Evolutionary conservation across 257 asterid species (phyloP).

Genomic region (Anisodus tanguticus): DNA sequence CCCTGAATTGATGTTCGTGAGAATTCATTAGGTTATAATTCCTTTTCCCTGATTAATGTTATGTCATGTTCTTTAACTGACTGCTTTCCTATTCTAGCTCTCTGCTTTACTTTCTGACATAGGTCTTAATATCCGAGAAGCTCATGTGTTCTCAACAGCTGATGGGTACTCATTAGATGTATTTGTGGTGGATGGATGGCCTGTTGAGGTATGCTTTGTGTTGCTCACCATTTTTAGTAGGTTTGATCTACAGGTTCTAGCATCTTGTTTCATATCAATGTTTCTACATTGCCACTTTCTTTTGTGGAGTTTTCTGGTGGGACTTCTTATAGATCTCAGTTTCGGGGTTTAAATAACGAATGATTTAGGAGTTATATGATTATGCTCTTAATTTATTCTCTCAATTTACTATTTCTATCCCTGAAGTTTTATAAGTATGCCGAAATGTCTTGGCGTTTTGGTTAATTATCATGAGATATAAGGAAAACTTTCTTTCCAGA

Average conservation of each 20-base stretch:
- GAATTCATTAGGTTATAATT: not conserved
- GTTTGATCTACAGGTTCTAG: slow-evolving; percentile 24
- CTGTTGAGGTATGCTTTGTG: slow-evolving; percentile 78
- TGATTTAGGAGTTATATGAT: not conserved
- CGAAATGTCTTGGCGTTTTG: not conserved
- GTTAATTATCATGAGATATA: not conserved
- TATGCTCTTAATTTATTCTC: not conserved
- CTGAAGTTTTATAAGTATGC: slow-evolving; percentile 11
- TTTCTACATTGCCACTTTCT: not conserved
- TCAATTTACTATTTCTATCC: slow-evolving; percentile 18
- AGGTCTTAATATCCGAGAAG: slow-evolving; percentile 96
- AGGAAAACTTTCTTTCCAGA: not conserved
- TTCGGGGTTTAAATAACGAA: not conserved
- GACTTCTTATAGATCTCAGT: not conserved
- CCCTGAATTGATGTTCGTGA: not conserved
- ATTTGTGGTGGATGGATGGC: slow-evolving; percentile 98
- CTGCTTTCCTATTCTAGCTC: slow-evolving; percentile 59
- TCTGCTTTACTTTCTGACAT: slow-evolving; percentile 94
- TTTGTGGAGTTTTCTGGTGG: not conserved
- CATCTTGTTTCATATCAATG: not conserved
- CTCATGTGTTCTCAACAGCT: slow-evolving; percentile 90
- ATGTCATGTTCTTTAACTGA: slow-evolving; percentile 23
- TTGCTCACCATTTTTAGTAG: slow-evolving; percentile 28
- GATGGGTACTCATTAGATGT: slow-evolving; percentile 94
- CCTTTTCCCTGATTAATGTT: slow-evolving; percentile 19